Evolutionary conservation across 2,329 filamentous ascomycete genomes (phyloP), one percentile per base, ranked within the genome.

Genomic region (Ophiocordyceps camponoti-floridani): DNA sequence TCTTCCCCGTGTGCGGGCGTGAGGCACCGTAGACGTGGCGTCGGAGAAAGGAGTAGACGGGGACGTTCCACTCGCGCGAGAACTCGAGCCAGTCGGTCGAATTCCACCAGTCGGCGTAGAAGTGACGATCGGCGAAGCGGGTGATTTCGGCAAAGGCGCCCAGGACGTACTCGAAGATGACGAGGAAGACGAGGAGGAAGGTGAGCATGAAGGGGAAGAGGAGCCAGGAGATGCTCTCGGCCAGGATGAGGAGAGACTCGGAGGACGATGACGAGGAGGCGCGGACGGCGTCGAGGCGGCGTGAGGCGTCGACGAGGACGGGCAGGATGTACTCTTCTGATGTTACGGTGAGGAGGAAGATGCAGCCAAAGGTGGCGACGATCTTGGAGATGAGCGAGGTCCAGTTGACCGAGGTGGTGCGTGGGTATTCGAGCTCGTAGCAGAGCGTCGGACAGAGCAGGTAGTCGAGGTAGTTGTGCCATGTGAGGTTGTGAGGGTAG

Each of bases 131-230:
- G 44, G 82, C 89, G 60, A 96, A 96, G 54, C 80, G 74, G 16
- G 88, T 94, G 52, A 96, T 84, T 61, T 98, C 91, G 13, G 88
- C 91, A 56, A 93, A 94, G 42, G 88, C 88, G 47, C 89, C 91
- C 31, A 96, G 76, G 11, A 94, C 75, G 62, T 96, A 98, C 62
- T 98, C 91, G 61, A 96, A 98, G 55, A 96, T 96, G 61, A 95
- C 87, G 47, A 98, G 78, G 67, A 98, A 98, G 45, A 96, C 88
- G 42, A 96, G 77, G 4, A 96, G 69, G 60, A 96, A 93, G 4
- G 82, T 94, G 48, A 96, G 73, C 85, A 95, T 95, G 62, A 96
- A 98, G 3, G 91, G 91, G 63, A 95, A 96, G 19, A 98, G 73
- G 16, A 98, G 76, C 69, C 84, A 79, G 46, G 83, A 89, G 57